Evolutionary conservation across 345 rosid species (phyloP).

Genomic region (Rhodamnia argentea): DNA sequence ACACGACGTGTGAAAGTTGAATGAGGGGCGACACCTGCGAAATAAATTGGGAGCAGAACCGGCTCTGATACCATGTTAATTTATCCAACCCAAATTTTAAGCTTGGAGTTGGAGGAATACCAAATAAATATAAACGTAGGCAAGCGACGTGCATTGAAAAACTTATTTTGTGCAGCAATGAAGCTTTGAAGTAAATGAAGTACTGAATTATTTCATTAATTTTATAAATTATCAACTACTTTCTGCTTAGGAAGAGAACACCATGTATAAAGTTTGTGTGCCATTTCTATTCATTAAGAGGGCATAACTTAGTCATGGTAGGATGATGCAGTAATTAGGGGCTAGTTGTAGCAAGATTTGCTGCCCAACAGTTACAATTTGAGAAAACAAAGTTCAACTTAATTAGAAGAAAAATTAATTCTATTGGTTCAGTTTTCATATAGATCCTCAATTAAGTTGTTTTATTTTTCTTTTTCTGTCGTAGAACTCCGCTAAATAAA

Average conservation of each 20-base stretch:
- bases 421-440: not conserved
- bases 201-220: not conserved
- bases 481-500: too few relatives aligned
- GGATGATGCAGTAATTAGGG: not conserved
- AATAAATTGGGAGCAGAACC: not conserved
- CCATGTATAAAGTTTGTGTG: not conserved
- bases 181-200: not conserved
- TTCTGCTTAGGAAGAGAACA: not conserved
- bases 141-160: not conserved
- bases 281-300: not conserved
- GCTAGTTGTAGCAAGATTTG: not conserved
- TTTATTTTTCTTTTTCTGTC: too few relatives aligned
- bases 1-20: not conserved
- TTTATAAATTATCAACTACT: not conserved
- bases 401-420: not conserved
- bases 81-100: not conserved
- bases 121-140: not conserved
- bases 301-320: not conserved
- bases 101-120: not conserved
- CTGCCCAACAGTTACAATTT: not conserved
- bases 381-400: not conserved
- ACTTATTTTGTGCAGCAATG: not conserved
- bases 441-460: too few relatives aligned
- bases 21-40: fast-evolving
- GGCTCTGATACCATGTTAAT: not conserved